Base-by-base conservation (phyloP, 495 filamentous ascomycete species). In the Pseudotulostoma volvatum region DNA sequence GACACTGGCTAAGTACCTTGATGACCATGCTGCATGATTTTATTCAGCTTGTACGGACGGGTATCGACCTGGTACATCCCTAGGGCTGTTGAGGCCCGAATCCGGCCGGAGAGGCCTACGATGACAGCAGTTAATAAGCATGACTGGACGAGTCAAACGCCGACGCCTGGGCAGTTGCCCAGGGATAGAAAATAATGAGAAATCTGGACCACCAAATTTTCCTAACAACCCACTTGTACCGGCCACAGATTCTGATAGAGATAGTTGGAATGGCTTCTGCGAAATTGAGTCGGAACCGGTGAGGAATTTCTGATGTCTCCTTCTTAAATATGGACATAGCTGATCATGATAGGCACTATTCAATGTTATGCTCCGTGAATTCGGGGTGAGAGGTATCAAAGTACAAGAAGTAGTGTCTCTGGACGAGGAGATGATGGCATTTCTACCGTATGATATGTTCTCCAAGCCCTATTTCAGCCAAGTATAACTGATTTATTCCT, bases 211-310 rank as follows among this genome's bases (percentile, higher is more conserved):
- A 28, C 11, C 23, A 5, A n/a, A n/a, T n/a, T n/a, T n/a, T n/a
- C 30, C 13, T 25, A 32, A 36, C 32, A 9, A 36, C 17, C 9
- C 25, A 20, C 18, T 35, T 8, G 15, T n/a, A 31, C 50, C 61
- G 23, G 64, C 63, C 4, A 67, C 55, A 3, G 34, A 38, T 4
- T 42, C 55, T 4, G 68, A 74, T 25, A 69, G 62, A 41, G 38
- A 46, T 32, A 53, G 35, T 7, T 84, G 79, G 79, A 69, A 70
- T 43, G 85, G 84, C 17, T 97, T 85, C 67, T 79, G 77, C 33
- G 86, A 94, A 50, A 66, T 95, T 28, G 85, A 93, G 54, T 92
- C 84, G 0, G 87, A 97, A 39, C 90, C 90, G 1, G 85, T 86
- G 59, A 53, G 71, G 52, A 37, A 4, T 18, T 14, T 14, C 9